phyloP scores from a whole-genome alignment of 345 rosid genomes.

The Nephelium lappaceum region DNA sequence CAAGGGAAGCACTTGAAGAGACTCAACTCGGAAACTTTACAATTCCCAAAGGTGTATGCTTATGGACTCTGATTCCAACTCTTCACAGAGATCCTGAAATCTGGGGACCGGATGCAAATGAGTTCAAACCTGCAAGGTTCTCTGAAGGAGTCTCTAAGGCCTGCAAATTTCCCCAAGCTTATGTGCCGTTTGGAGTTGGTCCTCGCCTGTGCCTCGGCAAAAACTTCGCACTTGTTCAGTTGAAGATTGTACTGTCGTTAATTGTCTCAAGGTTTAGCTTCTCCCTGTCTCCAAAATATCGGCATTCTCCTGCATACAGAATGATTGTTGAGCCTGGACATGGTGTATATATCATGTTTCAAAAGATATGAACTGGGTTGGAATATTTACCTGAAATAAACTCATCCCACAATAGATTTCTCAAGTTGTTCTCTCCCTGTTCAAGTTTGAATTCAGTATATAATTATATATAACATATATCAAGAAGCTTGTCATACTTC shows the following conservation, averaged over 20 bases:
- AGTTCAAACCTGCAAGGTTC: constrained; percentile 77
- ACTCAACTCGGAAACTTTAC: constrained; percentile 51
- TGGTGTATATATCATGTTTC: constrained; percentile 54
- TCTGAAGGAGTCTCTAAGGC: constrained; percentile 67
- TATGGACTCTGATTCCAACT: constrained; percentile 60
- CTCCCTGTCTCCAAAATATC: constrained; percentile 63
- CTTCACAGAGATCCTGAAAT: constrained; percentile 63
- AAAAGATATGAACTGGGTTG: constrained; percentile 20
- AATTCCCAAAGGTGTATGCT: constrained; percentile 59
- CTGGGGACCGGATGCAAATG: constrained; percentile 77
- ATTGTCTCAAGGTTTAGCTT: constrained; percentile 68
- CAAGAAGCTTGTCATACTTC: not conserved
- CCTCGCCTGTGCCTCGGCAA: constrained; percentile 72
- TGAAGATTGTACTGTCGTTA: constrained; percentile 58
- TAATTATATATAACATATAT: not conserved
- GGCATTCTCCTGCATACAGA: constrained; percentile 63
- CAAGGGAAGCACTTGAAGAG: constrained; percentile 69
- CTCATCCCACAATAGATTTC: not conserved
- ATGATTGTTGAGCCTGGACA: constrained; percentile 78
- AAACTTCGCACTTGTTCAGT: constrained; percentile 70
- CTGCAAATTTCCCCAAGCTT: constrained; percentile 67
- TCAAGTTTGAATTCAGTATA: not conserved
- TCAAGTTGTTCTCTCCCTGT: not conserved
- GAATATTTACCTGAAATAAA: constrained; percentile 5
- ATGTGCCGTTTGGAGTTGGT: constrained; percentile 76